A percentile compares a stretch with the other conserved stretches of the same genome.
Conservation (phyloP, 352 stramenopile genomes). For the Phytopythium helicoides region DNA sequence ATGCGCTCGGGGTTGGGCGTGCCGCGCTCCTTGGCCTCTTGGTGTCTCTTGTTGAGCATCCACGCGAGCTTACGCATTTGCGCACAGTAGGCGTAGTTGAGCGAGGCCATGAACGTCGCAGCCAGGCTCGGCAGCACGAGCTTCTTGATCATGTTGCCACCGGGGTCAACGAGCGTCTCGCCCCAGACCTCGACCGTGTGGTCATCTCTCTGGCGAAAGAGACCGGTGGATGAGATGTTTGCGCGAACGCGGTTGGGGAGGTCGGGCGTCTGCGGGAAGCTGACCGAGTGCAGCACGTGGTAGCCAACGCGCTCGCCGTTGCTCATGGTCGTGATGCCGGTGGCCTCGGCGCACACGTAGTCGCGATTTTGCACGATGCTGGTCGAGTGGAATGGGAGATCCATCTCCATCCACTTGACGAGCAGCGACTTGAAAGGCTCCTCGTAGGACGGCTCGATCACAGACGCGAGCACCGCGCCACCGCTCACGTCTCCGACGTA, state of each 20-base stretch:
- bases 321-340: slow-evolving; percentile 16
- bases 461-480: slow-evolving; percentile 17
- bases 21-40: slow-evolving; percentile 21
- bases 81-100: slow-evolving; percentile 25
- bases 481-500: slow-evolving; percentile 33
- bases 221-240: slow-evolving; percentile 24
- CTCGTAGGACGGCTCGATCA: slow-evolving; percentile 22
- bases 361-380: slow-evolving; percentile 43
- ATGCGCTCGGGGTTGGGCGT: slow-evolving; percentile 18
- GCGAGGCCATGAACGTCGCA: slow-evolving; percentile 20
- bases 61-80: slow-evolving; percentile 38
- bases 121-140: slow-evolving; percentile 18
- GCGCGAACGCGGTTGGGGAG: slow-evolving; percentile 19
- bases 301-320: slow-evolving; percentile 26
- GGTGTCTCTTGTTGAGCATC: slow-evolving; percentile 28
- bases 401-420: slow-evolving; percentile 35
- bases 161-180: slow-evolving; percentile 20
- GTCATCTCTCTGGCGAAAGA: slow-evolving; percentile 28
- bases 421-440: slow-evolving; percentile 29
- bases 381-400: slow-evolving; percentile 28
- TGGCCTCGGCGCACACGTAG: slow-evolving; percentile 36
- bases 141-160: slow-evolving; percentile 17
- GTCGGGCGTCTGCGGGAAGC: slow-evolving; percentile 14
- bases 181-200: slow-evolving; percentile 24
- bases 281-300: slow-evolving; percentile 25